Base-by-base conservation (phyloP, 2,329 filamentous ascomycete species). In the Aspergillus hiratsukae region DNA sequence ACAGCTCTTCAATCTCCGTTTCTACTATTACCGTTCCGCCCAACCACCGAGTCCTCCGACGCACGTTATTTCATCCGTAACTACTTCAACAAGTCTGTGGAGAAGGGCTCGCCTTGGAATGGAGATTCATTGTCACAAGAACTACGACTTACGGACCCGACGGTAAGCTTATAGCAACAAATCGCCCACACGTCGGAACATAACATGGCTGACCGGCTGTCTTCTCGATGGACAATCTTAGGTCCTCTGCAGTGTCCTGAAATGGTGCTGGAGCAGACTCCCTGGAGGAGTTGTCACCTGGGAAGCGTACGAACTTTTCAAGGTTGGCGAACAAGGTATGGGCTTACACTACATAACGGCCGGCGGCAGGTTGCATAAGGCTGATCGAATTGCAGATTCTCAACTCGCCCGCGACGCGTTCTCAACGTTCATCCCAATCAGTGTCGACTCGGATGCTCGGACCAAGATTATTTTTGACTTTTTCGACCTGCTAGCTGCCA, bases 211-310 rank as follows among this genome's bases (percentile, higher is more conserved):
- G 21, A 46, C 43, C 14, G 19, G 43, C 25, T 21, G 19, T 45
- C 19, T 21, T 8, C 19, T 46, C 21, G 21, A 7, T 27, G 21
- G 5, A 7, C 31, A 8, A 23, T 27, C 11, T 27, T 58, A 96
- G 91, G 91, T 96, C 55, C 83, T 99, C 53, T 92, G 91, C 62
- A 94, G 92, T 66, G 91, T 97, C 45, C 81, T 94, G 62, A 99
- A 97, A 79, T 99, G 94, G 94, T 97, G 93, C 75, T 99, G 94
- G 94, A 92, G 90, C 72, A 86, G 94, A 76, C 80, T 99, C 51
- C 85, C 88, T 45, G 91, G 91, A 57, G 94, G 94, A 68, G 87
- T 99, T 14, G 92, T 99, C 37, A 91, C 91, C 56, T 97, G 94
- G 94, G 91, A 97, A 68, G 91, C 91, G 45, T 99, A 99, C 70